Conservation (phyloP, 1,139 yeast genomes). For the Saccharomyces hybrid region DNA sequence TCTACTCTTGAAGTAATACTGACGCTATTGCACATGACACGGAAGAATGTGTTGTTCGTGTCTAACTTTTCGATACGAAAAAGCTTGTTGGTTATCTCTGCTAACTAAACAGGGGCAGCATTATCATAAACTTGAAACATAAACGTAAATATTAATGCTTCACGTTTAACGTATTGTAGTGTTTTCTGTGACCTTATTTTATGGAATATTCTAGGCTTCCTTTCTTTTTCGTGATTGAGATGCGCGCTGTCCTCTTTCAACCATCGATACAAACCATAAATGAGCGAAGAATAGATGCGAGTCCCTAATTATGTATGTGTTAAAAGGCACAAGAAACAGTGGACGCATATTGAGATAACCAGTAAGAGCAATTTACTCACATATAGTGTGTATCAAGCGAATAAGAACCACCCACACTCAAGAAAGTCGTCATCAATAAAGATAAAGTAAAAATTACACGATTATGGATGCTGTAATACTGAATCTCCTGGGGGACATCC, state of each 20-base stretch:
- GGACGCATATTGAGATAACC: neutral
- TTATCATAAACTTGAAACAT: too few species aligned
- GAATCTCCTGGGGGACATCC: slow-evolving; percentile 24
- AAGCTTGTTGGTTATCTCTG: too few species aligned
- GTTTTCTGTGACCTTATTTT: neutral
- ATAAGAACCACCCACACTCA: too few species aligned
- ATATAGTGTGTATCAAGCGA: too few species aligned
- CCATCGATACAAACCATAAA: neutral
- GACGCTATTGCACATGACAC: too few species aligned
- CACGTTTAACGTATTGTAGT: too few species aligned
- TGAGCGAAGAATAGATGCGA: neutral
- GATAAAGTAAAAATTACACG: neutral
- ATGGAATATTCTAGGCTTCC: neutral
- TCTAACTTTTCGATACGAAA: too few species aligned
- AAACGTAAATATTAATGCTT: too few species aligned
- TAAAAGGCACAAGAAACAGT: neutral
- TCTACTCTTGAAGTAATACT: too few species aligned
- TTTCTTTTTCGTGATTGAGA: neutral
- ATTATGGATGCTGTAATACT: slow-evolving; percentile 25
- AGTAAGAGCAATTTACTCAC: neutral
- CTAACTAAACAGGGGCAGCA: too few species aligned
- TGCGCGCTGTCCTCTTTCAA: neutral
- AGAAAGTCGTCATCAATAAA: neutral
- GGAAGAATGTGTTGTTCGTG: too few species aligned
- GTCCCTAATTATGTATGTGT: neutral